phyloP scores from a whole-genome alignment of 805 yeast genomes.

The Barnettozyma populi region DNA sequence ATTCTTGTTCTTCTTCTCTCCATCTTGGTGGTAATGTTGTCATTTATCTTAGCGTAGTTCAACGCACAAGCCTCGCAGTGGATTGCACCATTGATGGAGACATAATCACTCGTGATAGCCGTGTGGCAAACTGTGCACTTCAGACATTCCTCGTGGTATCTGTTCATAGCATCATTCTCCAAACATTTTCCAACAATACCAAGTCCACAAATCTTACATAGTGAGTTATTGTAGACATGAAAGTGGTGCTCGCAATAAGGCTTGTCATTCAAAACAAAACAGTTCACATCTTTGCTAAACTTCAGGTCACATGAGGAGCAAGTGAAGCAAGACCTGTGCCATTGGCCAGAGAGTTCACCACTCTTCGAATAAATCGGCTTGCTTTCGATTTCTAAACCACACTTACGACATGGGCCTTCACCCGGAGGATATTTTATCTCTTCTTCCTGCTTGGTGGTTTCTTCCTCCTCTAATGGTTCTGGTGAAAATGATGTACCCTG shows the following conservation, averaged over 20 bases:
- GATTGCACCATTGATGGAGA: slow-evolving; percentile 41
- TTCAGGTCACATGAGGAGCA: slow-evolving; percentile 59
- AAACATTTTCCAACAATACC: slow-evolving; percentile 92
- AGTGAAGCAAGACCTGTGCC: slow-evolving; percentile 86
- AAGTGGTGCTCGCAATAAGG: slow-evolving; percentile 81
- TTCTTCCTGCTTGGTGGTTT: background rate
- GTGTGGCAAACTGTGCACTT: slow-evolving; percentile 56
- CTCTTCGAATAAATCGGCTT: slow-evolving; percentile 81
- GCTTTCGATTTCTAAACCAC: slow-evolving; percentile 47
- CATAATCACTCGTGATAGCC: slow-evolving; percentile 49
- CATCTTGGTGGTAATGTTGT: slow-evolving; percentile 7
- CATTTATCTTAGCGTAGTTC: slow-evolving; percentile 6
- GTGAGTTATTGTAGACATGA: slow-evolving; percentile 69
- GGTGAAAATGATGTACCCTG: background rate
- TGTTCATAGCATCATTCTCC: slow-evolving; percentile 63
- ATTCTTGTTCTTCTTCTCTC: slow-evolving; percentile 26
- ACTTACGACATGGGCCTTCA: slow-evolving; percentile 76
- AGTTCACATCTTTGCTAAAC: slow-evolving; percentile 56
- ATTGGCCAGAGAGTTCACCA: slow-evolving; percentile 79
- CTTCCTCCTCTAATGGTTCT: background rate
- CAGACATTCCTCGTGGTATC: slow-evolving; percentile 75
- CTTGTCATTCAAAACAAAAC: slow-evolving; percentile 71
- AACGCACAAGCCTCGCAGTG: slow-evolving; percentile 41
- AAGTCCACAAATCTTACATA: slow-evolving; percentile 61
- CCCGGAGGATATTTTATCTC: slow-evolving; percentile 44